Base-by-base conservation (phyloP, 2,329 filamentous ascomycete species). In the Colletotrichum camelliae region DNA sequence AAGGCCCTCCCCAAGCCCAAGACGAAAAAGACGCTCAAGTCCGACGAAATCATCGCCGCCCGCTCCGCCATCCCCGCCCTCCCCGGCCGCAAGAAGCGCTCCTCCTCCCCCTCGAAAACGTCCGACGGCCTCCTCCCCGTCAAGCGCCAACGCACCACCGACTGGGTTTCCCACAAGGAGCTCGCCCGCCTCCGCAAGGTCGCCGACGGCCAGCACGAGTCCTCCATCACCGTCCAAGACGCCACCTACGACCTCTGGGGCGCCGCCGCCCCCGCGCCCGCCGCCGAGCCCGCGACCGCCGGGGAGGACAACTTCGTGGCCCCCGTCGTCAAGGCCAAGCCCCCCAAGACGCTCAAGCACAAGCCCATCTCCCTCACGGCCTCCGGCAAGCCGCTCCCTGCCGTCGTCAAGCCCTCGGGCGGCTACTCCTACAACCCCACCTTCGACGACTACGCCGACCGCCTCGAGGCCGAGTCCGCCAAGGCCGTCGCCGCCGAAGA, bases 391-490 rank as follows among this genome's bases (percentile, higher is more conserved):
- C 85, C 90, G 0, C 88, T 98, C 10, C 94, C 95, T 2, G 93
- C 96, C 4, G 94, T 99, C 1, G 89, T 90, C 77, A 94, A 93
- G 81, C 97, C 97, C 2, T 90, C 92, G 8, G 95, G 93, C 18
- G 96, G 95, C 75, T 95, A 93, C 84, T 98, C 95, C 80, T 99
- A 99, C 87, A 99, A 99, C 83, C 97, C 97, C 0, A 88, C 91
- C 7, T 97, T 97, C 80, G 90, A 92, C 77, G 96, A 98, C 77
- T 99, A 97, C 89, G 93, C 96, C 80, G 89, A 91, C 10, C 91
- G 96, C 18, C 87, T 98, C 60, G 89, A 91, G 24, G 88, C 91
- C 57, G 95, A 97, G 84, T 94, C 95, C 61, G 90, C 93, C 72
- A 95, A 94, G 85, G 96, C 94, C 16, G 88, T 98, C 3, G 94